Evolutionary conservation across 495 filamentous ascomycete genomes (phyloP).

Genomic region (Penicillium cinerascens): DNA sequence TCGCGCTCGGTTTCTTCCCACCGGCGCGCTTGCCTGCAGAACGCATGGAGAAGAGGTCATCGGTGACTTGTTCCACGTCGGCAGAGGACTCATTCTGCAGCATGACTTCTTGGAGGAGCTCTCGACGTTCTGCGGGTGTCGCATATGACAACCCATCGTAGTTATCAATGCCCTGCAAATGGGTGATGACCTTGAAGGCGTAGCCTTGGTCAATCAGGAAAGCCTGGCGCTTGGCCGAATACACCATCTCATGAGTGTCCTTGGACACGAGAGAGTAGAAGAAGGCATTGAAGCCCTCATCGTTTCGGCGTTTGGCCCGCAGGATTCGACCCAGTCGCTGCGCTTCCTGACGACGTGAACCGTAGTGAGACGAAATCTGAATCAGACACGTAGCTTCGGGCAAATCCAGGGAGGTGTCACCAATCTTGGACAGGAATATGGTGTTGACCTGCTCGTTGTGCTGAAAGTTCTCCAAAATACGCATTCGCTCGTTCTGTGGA

Average conservation of each 20-base stretch:
- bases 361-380: conserved; percentile 97
- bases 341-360: conserved; percentile 94
- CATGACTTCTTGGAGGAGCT: conserved; percentile 88
- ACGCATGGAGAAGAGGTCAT: conserved; percentile 75
- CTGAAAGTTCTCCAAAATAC: conserved; percentile 94
- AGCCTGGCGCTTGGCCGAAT: conserved; percentile 93
- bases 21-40: conserved; percentile 35
- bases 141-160: conserved; percentile 76
- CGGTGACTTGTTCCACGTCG: conserved; percentile 73
- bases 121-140: conserved; percentile 76
- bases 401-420: conserved; percentile 93
- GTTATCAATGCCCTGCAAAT: conserved; percentile 85
- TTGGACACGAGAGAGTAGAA: conserved; percentile 98
- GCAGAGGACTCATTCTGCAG: conserved; percentile 79
- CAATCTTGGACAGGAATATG: conserved; percentile 96
- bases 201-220: conserved; percentile 99
- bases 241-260: conserved; percentile 97
- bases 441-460: conserved; percentile 91
- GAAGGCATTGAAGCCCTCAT: conserved; percentile 99
- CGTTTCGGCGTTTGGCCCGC: conserved; percentile 90
- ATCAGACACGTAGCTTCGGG: conserved; percentile 97
- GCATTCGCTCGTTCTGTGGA: conserved; percentile 77
- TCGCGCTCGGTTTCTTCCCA: conserved; percentile 52
- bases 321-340: conserved; percentile 94
- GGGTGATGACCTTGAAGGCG: conserved; percentile 98